Evolutionary conservation across 345 rosid species (phyloP), one percentile per base, ranked within the genome.

Genomic region (Geranium brycei): DNA sequence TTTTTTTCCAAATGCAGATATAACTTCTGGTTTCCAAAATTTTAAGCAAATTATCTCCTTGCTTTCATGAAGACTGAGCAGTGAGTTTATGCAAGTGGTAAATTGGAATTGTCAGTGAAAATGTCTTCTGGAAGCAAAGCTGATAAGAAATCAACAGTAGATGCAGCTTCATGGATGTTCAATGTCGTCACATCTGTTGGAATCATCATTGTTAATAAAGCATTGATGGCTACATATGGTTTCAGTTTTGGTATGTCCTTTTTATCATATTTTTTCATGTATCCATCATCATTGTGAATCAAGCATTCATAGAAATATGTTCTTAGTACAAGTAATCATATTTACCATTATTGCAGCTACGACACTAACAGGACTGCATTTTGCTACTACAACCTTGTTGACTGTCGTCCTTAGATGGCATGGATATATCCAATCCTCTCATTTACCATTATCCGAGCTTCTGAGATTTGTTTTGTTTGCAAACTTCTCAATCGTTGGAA

Each of bases 101-200:
- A 47, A 47, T 47, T 47, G 53, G 53, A 47, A 47, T 47, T 47
- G 10, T 47, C 14, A 47, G 53, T 47, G 53, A 76, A 74, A 68
- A 91, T 89, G 95, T 83, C 95, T 78, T 77, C 91, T 40, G 74
- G 80, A 51, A 88, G 75, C 72, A 85, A 79, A 75, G 86, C 89
- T 47, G 96, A 87, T 70, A 81, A 65, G 85, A 93, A 90, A 73
- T 93, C 96, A 63, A 81, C 91, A 10, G 77, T 76, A 30, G 99
- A 93, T 85, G 88, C 85, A n/a, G 95, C 90, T 73, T 91, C 96
- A 56, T 93, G 99, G 99, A 81, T 86, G 91, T 93, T 93, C 85
- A 93, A 93, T 82, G 87, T 93, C 31, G 99, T 90, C 79, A 86
- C 99, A 58, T 93, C 96, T 61, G 99, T 93, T 71, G 97, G 97